These are phyloP conservation scores for Silene latifolia DNA, from an alignment of 148 eudicot genomes.

Conservation along the genomic window DNA sequence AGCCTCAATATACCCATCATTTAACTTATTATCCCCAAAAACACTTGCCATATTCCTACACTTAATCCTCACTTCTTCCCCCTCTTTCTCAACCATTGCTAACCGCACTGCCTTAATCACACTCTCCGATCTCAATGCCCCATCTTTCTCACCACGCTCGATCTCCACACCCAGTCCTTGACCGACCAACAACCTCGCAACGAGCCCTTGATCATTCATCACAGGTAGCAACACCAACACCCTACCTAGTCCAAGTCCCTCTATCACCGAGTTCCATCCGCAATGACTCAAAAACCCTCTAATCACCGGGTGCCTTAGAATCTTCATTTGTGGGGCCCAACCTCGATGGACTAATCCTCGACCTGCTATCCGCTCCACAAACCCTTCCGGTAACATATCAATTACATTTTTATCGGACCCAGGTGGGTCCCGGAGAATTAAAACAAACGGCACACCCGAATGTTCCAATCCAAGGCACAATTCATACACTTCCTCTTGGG, in stretches of 20 bases:
- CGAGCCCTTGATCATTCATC: slow-evolving; percentile 64
- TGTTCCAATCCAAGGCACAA: slow-evolving; percentile 64
- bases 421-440: slow-evolving; percentile 44
- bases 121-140: slow-evolving; percentile 38
- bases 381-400: slow-evolving; percentile 49
- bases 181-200: slow-evolving; percentile 43
- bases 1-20: slow-evolving; percentile 27
- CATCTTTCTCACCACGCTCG: slow-evolving; percentile 45
- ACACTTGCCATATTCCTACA: slow-evolving; percentile 38
- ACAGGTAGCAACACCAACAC: slow-evolving; percentile 56
- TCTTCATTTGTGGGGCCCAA: slow-evolving; percentile 70
- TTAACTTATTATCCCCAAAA: slow-evolving; percentile 35
- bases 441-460: slow-evolving; percentile 47
- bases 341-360: slow-evolving; percentile 40
- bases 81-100: slow-evolving; percentile 50
- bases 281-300: slow-evolving; percentile 70
- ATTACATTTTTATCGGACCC: slow-evolving; percentile 20
- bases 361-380: slow-evolving; percentile 27
- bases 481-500: slow-evolving; percentile 34
- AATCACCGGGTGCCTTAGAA: slow-evolving; percentile 43
- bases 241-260: slow-evolving; percentile 51
- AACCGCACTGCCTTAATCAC: slow-evolving; percentile 41
- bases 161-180: slow-evolving; percentile 57
- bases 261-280: slow-evolving; percentile 67
- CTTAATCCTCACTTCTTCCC: slow-evolving; percentile 43